Evolutionary conservation across 495 filamentous ascomycete genomes (phyloP).

Genomic region (Polyplosphaeria fusca): DNA sequence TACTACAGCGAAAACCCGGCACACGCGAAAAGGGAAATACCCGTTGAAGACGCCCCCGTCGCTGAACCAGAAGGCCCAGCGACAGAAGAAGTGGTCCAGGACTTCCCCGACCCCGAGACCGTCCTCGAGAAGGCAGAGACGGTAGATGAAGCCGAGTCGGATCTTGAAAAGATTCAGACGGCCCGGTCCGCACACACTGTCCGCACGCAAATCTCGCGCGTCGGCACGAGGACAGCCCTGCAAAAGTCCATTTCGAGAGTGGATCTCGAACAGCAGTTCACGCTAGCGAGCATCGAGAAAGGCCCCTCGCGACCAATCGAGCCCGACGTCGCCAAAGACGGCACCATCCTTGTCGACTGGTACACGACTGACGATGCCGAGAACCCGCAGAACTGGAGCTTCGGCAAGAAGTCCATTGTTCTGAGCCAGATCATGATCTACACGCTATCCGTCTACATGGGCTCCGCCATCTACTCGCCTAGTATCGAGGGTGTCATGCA

Average conservation of each 20-base stretch:
- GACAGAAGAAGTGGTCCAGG: constrained; percentile 6
- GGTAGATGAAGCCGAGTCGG: constrained; percentile 7
- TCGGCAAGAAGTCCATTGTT: constrained; percentile 37
- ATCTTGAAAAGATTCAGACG: constrained; percentile 28
- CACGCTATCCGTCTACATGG: constrained; percentile 51
- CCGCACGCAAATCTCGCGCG: constrained; percentile 22
- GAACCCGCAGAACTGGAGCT: constrained; percentile 43
- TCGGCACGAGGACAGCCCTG: constrained; percentile 26
- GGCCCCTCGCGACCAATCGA: constrained; percentile 28
- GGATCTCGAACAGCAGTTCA: constrained; percentile 32
- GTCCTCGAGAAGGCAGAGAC: constrained; percentile 8
- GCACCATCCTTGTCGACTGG: constrained; percentile 43
- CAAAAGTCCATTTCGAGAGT: constrained; percentile 19
- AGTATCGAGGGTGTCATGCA: constrained; percentile 41
- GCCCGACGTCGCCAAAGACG: constrained; percentile 38
- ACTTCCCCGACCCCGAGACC: neutral
- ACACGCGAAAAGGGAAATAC: neutral
- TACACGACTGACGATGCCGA: constrained; percentile 40
- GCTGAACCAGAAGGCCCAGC: constrained; percentile 4
- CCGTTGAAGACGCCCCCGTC: constrained; percentile 3
- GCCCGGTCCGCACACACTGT: constrained; percentile 9
- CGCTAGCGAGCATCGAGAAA: constrained; percentile 24
- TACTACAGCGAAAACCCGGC: constrained; percentile 3
- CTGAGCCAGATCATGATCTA: constrained; percentile 43
- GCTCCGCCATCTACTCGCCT: constrained; percentile 51